Conservation (phyloP, 2,329 filamentous ascomycete genomes). For the Epichloe uncinata region DNA sequence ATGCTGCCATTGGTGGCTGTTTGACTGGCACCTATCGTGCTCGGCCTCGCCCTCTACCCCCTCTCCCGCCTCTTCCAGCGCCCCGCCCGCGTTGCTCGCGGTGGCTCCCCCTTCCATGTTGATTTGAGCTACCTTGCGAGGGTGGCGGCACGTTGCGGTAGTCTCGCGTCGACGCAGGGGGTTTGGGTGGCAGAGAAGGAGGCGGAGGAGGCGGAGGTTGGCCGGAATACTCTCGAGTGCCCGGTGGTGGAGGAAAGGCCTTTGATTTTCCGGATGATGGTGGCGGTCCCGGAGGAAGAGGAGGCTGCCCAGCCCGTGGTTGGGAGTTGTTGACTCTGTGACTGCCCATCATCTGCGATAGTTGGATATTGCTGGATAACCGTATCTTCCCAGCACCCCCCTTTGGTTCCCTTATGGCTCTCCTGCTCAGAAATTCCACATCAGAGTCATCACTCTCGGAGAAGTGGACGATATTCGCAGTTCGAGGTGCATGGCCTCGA, state of each 20-base stretch:
- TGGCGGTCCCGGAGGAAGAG: slow-evolving; percentile 26
- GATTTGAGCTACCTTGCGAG: slow-evolving; percentile 8
- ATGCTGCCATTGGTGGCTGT: not conserved
- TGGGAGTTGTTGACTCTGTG: slow-evolving; percentile 9
- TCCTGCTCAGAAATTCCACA: slow-evolving; percentile 27
- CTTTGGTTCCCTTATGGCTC: slow-evolving; percentile 17
- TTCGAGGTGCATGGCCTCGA: slow-evolving; percentile 20
- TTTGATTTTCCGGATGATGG: slow-evolving; percentile 16
- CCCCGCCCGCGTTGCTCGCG: slow-evolving; percentile 13
- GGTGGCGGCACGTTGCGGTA: slow-evolving; percentile 16
- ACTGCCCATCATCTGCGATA: slow-evolving; percentile 15
- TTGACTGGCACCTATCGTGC: slow-evolving; percentile 2
- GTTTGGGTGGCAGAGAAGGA: slow-evolving; percentile 17
- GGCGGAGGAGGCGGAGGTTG: slow-evolving; percentile 9
- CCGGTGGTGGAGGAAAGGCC: slow-evolving; percentile 13
- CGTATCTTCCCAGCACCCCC: slow-evolving; percentile 21
- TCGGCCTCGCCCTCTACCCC: slow-evolving; percentile 5
- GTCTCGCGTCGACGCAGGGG: slow-evolving; percentile 13
- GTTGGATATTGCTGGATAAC: slow-evolving; percentile 27
- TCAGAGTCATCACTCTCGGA: slow-evolving; percentile 35
- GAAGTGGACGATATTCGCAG: slow-evolving; percentile 26
- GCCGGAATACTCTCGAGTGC: slow-evolving; percentile 9
- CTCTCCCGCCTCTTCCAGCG: slow-evolving; percentile 14
- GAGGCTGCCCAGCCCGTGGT: slow-evolving; percentile 17
- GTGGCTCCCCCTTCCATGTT: slow-evolving; percentile 11